Conservation (phyloP, 2,329 filamentous ascomycete species). For the Sporothrix sp. region DNA sequence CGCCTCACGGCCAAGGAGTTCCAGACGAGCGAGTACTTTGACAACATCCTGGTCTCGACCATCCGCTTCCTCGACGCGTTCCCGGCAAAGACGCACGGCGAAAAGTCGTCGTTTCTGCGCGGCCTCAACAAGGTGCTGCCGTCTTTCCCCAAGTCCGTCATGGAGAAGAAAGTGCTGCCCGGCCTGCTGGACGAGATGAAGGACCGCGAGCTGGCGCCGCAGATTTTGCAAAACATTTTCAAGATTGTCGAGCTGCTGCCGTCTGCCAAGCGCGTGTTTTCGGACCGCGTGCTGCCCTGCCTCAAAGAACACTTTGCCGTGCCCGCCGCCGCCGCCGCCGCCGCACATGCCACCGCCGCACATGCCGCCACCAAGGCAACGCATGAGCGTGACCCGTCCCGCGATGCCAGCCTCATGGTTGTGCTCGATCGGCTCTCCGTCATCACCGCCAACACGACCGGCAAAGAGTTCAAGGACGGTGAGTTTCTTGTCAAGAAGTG, state of each 20-base stretch:
- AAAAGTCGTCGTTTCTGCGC: conserved; percentile 86
- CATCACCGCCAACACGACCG: conserved; percentile 71
- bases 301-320: conserved; percentile 74
- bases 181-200: conserved; percentile 89
- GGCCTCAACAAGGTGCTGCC: conserved; percentile 78
- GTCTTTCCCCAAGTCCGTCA: conserved; percentile 84
- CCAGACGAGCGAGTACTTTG: conserved; percentile 90
- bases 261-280: conserved; percentile 66
- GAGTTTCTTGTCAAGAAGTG: conserved; percentile 21
- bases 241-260: conserved; percentile 75
- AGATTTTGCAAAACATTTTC: conserved; percentile 87
- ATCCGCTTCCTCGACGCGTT: conserved; percentile 90
- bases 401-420: conserved; percentile 86
- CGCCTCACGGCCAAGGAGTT: conserved; percentile 83
- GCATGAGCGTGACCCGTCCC: conserved; percentile 67
- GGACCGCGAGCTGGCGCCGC: conserved; percentile 73
- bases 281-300: conserved; percentile 75
- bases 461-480: conserved; percentile 93
- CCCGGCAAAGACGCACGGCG: conserved; percentile 80
- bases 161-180: conserved; percentile 89
- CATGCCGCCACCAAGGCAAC: conserved; percentile 38
- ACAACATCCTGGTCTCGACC: conserved; percentile 92
- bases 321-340: background rate
- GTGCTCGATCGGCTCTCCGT: conserved; percentile 72
- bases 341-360: conserved; percentile 19